Evolutionary conservation across 257 asterid species (phyloP), one percentile per base, ranked within the genome.

Genomic region (Jasminum sambac): DNA sequence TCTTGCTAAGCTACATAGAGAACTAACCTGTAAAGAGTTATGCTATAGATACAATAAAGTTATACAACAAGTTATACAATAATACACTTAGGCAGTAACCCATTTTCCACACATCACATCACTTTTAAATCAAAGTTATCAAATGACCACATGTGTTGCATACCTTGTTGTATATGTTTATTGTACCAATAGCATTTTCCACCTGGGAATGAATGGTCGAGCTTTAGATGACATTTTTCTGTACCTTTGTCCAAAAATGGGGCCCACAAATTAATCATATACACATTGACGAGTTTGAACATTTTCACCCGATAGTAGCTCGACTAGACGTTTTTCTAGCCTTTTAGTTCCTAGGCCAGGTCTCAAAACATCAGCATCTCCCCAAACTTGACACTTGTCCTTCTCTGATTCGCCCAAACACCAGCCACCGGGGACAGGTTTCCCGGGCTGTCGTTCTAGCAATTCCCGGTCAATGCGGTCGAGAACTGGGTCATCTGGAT

Each of bases 341-440:
- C 95, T 81, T 55, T 65, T 84, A 17, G 91, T 84, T 30, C 96
- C 93, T 6, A 66, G 72, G 7, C 98, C 90, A 37, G 99, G 99
- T 72, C 78, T 83, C 84, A 94, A 78, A 63, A 91, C 89, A 34
- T 86, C 84, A 6, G 95, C 90, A 64, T 94, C 99, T 44, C 97
- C 99, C 98, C 96, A 95, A 30, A 81, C 67, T 34, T 72, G 21
- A 78, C 98, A 95, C 17, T 38, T 61, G 55, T 82, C 84, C 17
- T 71, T 72, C 19, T 36, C 68, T 57, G 82, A 25, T 5, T 85
- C 86, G 10, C 93, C 99, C 60, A 94, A 78, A 78, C 99, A 94
- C 99, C 99, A 94, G 14, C 99, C 99, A 26, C 98, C 96, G 0
- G 96, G 87, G 13, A 84, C 92, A 0, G 93, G 86, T 63, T 79